Evolutionary conservation across 2,329 filamentous ascomycete species (phyloP), one percentile per base, ranked within the genome.

Genomic region (Microdochium bolleyi): DNA sequence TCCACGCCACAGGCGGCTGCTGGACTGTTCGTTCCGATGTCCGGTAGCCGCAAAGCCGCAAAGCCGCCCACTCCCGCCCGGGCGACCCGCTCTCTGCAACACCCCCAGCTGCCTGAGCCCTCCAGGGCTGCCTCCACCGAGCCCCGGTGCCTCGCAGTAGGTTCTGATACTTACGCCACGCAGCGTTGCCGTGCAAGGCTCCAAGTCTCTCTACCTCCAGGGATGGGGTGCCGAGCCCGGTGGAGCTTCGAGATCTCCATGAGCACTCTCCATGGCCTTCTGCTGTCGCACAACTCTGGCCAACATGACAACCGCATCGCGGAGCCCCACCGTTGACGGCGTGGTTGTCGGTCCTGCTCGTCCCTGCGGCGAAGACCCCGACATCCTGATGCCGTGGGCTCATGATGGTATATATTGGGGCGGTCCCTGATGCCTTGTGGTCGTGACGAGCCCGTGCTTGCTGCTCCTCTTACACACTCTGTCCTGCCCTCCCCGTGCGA

Each of bases 401-500:
- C 41, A 21, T 7, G 5, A 22, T 46, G 41, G n/a, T 46, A 46
- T 46, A 21, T 46, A 46, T 21, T 21, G 14, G 4, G 41, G 13
- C 41, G 13, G 13, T 21, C 41, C 13, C 41, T 3, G n/a, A 8
- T 24, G 41, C 41, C 22, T 11, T 19, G 16, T 11, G 41, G n/a
- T 21, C 41, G 3, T 21, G 41, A 8, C 19, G 16, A 19, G 7
- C 19, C 19, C n/a, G 14, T 24, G n/a, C 19, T 22, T 46, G 27
- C 21, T 21, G 5, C 9, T 22, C 19, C 41, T 22, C n/a, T 11
- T 24, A 46, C 46, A 51, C 34, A 49, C 41, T 44, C 49, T 3
- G 50, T 24, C 48, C 16, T 48, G 37, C 54, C 44, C 34, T 16
- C 41, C 50, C 51, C 44, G 52, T 38, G 49, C 32, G 48, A 50